Base-by-base conservation (phyloP, 495 filamentous ascomycete species). In the Durotheca rogersii region DNA sequence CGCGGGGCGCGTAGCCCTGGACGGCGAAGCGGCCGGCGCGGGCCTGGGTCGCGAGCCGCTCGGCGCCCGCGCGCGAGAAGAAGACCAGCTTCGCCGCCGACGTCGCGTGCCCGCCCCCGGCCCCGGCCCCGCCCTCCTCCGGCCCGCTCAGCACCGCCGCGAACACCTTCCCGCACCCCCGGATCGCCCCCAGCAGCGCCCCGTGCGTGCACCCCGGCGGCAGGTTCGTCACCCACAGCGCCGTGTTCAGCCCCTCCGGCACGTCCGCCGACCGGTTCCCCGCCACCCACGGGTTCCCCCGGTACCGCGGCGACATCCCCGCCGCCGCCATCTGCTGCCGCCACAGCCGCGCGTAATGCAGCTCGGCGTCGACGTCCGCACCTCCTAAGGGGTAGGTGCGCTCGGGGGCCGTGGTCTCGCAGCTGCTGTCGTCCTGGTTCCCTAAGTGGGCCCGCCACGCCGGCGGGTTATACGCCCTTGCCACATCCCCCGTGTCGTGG, bases 51-150 rank as follows among this genome's bases (percentile, higher is more conserved):
- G 53, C 18, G 6, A 64, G 53, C 7, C 29, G 34, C 15, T 56
- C 46, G 1, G 65, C 65, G 0, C 62, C 66, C 0, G 19, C 18
- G 6, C 56, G 37, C 6, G 67, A 62, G 17, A 75, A 73, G 46
- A 75, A 74, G 6, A 67, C 62, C 2, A 75, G 42, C 41, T 70
- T 72, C 0, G 67, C 70, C 0, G 72, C 70, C 1, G 58, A 51
- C 3, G 61, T 65, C 0, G 16, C 15, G 19, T 67, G 51, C 0
- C 17, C n/a, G 12, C 1, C 23, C 19, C n/a, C n/a, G 23, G 4
- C 14, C 4, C 23, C 23, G 4, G 27, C 48, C 7, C 40, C 30
- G 34, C 68, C 68, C 45, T n/a, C n/a, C n/a, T 9, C 23, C 23
- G 27, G 51, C 7, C 40, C 30, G 34, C 68, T 69, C 45, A 75